Base-by-base conservation (phyloP, 805 yeast genomes). In the Metschnikowia shivogae region DNA sequence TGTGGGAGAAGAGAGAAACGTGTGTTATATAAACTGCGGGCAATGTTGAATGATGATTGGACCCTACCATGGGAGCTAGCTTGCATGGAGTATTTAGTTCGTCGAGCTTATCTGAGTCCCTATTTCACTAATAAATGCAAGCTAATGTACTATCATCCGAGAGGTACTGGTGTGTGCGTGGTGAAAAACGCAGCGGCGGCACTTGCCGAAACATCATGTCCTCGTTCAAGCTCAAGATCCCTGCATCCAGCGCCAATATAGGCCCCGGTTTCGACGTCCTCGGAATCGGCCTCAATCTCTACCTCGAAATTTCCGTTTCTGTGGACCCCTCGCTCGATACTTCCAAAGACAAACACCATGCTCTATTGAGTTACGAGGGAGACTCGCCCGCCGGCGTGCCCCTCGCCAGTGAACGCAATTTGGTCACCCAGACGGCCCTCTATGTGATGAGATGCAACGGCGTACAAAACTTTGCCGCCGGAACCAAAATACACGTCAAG, bases 201-300 rank as follows among this genome's bases (percentile, higher is more conserved):
- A 10, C 34, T 26, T 17, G n/a, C n/a, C 76, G 70, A 80, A 53
- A 8, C 34, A 31, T 20, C 42, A 45, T 64, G 45, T 73, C 80
- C 48, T 70, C 74, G 44, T 84, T 84, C 64, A 64, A 62, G 36
- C 77, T 88, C 55, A 80, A 78, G 44, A 93, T 92, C 13, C 99
- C 99, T 4, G 97, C 98, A 6, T 90, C 98, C 5, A 86, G 96
- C 40, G 99, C 99, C 59, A 93, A 93, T 59, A 92, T 93, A 42
- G 99, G 99, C 7, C 99, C 99, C 8, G 99, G 99, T 1, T 93
- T 92, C 61, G 99, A 93, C 65, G 99, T 93, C 6, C 70, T 93
- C 42, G 99, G 99, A 20, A 84, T 93, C 34, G 97, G 97, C 37
- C 74, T 93, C 53, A 77, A 85, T 50, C 69, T 89, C 40, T 89